Base-by-base conservation (phyloP, 345 rosid genomes). In the Excoecaria agallocha region DNA sequence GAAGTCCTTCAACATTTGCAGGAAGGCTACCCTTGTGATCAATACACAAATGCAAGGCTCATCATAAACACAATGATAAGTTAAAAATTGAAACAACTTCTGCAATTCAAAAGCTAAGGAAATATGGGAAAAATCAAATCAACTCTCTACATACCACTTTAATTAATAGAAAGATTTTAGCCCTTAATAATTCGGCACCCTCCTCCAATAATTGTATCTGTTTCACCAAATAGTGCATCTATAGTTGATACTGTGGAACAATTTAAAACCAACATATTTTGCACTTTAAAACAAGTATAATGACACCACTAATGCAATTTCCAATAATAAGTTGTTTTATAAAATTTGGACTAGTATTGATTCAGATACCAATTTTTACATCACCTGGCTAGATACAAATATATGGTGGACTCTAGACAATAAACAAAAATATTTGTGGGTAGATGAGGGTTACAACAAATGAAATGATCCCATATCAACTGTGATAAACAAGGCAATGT, bases 201-300 rank as follows among this genome's bases (percentile, higher is more conserved):
- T 96, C 98, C 86, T 96, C 99, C 89, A 86, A 52, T 80, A 87
- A 82, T 78, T 93, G 99, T 71, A 96, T 85, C 99, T 96, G 89
- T 80, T 84, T 69, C 79, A 77, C 77, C 56, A 77, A 79, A 73
- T 38, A 79, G 51, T 60, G 13, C 2, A 78, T 63, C 46, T 54
- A 51, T 8, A 17, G 24, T 22, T 57, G 12, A 11, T 61, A 19
- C 38, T 4, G 10, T 13, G 49, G 6, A 10, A 17, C 58, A 72
- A 46, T 7, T 8, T 48, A 16, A 25, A 56, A 58, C 30, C 38
- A 11, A 48, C 16, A 69, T 35, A 12, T 46, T 12, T 17, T 35
- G 17, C 22, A 19, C 5, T 20, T 8, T 6, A 1, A 48, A 49
- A 50, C 39, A 67, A 24, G 57, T 8, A 68, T 16, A 15, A 8